Evolutionary conservation across 768 basidiomycete species (phyloP), one percentile per base, ranked within the genome.

Genomic region (Daedaleopsis nitida): DNA sequence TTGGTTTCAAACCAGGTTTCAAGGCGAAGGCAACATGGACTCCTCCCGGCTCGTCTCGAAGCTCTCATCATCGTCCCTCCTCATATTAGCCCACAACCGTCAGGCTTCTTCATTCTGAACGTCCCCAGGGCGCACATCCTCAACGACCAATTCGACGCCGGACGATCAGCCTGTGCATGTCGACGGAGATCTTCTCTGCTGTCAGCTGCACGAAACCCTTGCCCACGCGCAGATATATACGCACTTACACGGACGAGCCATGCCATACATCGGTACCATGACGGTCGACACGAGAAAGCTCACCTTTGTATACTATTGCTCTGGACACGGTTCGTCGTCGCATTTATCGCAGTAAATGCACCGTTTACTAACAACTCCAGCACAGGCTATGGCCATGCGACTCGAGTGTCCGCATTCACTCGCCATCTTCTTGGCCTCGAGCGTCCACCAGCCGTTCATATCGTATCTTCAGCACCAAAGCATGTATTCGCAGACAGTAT

Each of bases 321-420:
- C 87, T 35, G 89, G 89, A 13, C 89, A 91, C 68, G 89, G 88
- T 87, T 55, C 58, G 82, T 65, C 43, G 3, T 65, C 43, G 3
- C 17, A 3, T 17, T 21, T 5, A n/a, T 11, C 17, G 5, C n/a
- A 6, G 39, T 21, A 5, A n/a, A 38, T 13, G 16, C 12, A 24
- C 16, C 37, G 19, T 1, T 13, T 10, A n/a, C 37, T 32, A 14
- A 16, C 27, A 37, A 17, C 7, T n/a, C 39, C 14, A 13, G 35
- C 32, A 32, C 23, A n/a, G 87, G 88, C n/a, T 91, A 88, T 58
- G 88, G 90, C n/a, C 91, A 92, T 69, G 91, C 90, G 10, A 93
- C 91, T 3, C 84, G 91, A 39, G 91, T 92, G 16, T 89, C 89
- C 16, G 91, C 91, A 1, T 85, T 92, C 63, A 79, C 87, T 3